Evolutionary conservation across 495 filamentous ascomycete genomes (phyloP), one percentile per base, ranked within the genome.

Genomic region (Pyronema omphalodes): DNA sequence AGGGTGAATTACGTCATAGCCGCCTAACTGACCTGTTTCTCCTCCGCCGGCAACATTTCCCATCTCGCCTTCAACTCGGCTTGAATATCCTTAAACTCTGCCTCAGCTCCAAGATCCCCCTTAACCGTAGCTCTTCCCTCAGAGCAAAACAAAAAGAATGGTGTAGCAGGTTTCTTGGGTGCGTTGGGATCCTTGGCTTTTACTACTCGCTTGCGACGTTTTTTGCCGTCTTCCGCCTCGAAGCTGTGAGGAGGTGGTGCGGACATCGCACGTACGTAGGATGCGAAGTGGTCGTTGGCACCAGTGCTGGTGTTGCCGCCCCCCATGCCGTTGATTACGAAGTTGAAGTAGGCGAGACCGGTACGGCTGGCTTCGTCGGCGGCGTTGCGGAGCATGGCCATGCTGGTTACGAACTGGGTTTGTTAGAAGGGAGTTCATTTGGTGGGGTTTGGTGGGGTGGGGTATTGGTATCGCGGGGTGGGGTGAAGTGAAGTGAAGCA

Each of bases 111-210:
- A 15, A 96, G 72, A 55, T 94, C 87, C 7, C 70, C 72, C 19
- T 80, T 79, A 57, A 96, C 88, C 62, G 77, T 76, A 15, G 74
- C 68, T 29, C 91, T 83, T 44, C 86, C 87, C 36, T 79, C 78
- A 60, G 91, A 79, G 73, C 91, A 86, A 71, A 84, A 96, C 36
- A 95, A 71, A 72, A 98, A 94, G 70, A 87, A 95, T 0, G 91
- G 87, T 14, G 91, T 95, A 57, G 94, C 66, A 17, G 91, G 86
- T 14, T 88, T 78, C 75, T 94, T 94, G 49, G 91, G 91, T 9
- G 88, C 86, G 66, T 94, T 93, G 55, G 89, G 89, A 67, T 98
- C 93, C 55, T 53, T 57, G 4, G 36, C 15, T 40, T 57, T 57
- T n/a, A 52, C 40, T n/a, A 9, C 23, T 8, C 61, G 55, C 58